Conservation (phyloP, 148 eudicot genomes). For the Nyssa sinensis region DNA sequence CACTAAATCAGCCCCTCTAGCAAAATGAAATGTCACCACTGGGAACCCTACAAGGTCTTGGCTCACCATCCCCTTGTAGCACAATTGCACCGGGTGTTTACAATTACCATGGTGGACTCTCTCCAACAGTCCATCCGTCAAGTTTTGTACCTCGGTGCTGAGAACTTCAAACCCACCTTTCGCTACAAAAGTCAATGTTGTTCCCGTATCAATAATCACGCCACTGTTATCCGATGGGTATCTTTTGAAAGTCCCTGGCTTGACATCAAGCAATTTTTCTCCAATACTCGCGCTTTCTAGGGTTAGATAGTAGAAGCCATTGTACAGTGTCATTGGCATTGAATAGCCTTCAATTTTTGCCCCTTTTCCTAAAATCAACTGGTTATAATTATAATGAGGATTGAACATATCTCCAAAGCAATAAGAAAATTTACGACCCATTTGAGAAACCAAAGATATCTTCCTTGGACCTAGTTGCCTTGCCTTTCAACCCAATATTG, state of each 20-base stretch:
- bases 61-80: conserved; percentile 21
- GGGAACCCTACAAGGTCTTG: conserved; percentile 22
- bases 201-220: conserved; percentile 24
- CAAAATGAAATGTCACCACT: conserved; percentile 15
- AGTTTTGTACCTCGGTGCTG: conserved; percentile 13
- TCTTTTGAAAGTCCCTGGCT: conserved; percentile 11
- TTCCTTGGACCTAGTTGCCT: conserved; percentile 15
- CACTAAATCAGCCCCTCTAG: conserved; percentile 11
- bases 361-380: conserved; percentile 24
- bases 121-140: conserved; percentile 8
- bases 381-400: conserved; percentile 15
- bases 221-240: background rate
- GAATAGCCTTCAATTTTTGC: conserved; percentile 29
- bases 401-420: conserved; percentile 25
- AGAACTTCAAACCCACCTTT: conserved; percentile 8
- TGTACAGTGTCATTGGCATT: conserved; percentile 17
- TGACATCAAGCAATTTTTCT: conserved; percentile 8
- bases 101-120: background rate
- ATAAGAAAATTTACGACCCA: conserved; percentile 28
- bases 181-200: background rate
- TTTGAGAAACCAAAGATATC: conserved; percentile 2
- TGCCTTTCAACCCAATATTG: background rate
- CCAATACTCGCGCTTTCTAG: conserved; percentile 29
- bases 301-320: conserved; percentile 4
- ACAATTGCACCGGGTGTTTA: background rate